phyloP scores from a whole-genome alignment of 768 basidiomycete genomes.

The Termitomyces sp. region DNA sequence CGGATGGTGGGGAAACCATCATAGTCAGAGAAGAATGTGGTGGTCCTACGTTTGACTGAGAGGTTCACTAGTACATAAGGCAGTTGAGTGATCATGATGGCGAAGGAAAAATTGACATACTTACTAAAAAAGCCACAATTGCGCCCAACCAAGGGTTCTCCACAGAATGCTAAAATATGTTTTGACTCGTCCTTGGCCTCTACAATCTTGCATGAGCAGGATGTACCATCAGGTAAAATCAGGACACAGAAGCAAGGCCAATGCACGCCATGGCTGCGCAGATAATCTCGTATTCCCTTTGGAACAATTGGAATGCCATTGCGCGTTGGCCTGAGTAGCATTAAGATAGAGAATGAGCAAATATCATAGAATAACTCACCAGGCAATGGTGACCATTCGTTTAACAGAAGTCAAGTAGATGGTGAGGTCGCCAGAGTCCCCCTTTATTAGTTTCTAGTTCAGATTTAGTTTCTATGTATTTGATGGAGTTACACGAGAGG shows the following conservation, averaged over 20 bases:
- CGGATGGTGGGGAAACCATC: neutral
- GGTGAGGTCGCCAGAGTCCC: neutral
- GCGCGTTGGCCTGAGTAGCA: neutral
- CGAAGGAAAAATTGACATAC: neutral
- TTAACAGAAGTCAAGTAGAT: neutral
- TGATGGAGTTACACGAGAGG: too few relatives aligned
- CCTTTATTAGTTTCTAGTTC: neutral
- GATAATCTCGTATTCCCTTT: neutral
- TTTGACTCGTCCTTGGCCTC: neutral
- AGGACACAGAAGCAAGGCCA: conserved; percentile 5
- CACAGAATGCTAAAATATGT: neutral
- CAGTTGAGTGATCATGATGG: neutral
- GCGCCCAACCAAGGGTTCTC: neutral
- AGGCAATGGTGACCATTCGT: neutral
- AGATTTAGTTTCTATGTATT: too few relatives aligned
- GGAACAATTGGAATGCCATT: neutral
- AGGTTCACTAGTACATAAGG: neutral
- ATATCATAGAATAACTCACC: neutral
- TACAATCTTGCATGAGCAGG: neutral
- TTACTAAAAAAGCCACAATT: neutral
- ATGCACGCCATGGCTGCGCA: neutral
- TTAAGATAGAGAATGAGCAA: neutral
- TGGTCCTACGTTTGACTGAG: neutral
- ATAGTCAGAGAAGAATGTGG: neutral
- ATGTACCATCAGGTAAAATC: neutral